Base-by-base conservation (phyloP, 306 rosid species). In the Cicer chorassanicum region DNA sequence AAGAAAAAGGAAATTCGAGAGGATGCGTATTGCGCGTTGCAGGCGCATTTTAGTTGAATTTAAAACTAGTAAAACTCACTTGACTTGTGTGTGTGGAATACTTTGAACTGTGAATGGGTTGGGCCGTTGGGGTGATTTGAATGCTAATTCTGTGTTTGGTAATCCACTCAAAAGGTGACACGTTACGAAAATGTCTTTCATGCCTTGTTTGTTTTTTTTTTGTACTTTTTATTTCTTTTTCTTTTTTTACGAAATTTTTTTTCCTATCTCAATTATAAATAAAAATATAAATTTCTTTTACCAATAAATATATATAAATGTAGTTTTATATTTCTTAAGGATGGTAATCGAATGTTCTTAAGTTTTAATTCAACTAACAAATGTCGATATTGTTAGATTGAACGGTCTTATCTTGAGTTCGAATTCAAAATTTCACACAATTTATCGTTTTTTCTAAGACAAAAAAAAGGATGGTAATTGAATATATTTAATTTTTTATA, bases 41-140 rank as follows among this genome's bases (percentile, higher is more conserved):
- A 1, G 16, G 89, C 79, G 89, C 42, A 86, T 6, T 42, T 0
- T 83, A 86, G 89, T 16, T 44, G 14, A 6, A 1, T 75, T 81
- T 74, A 6, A 68, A 81, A 75, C 43, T 18, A 29, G 6, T 14
- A 55, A 7, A 14, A 36, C 66, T 39, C 45, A 14, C 74, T 77
- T 76, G 74, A 63, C 79, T 54, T 57, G 77, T 70, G 13, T 16
- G 36, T 40, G 46, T 15, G 36, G 59, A 45, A 10, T 9, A 54
- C 21, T 54, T 8, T 54, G 61, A 18, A 15, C 61, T 3, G 39
- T 21, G 34, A 56, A 56, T 5, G 1, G 61, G 63, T 56, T 56
- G 14, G 39, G 63, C 24, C 16, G 39, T 56, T 56, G 14, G 8
- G 9, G 63, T 21, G 39, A 19, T 19, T 4, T 56, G 63, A 56